A percentile compares a stretch with the other conserved stretches of the same genome.
phyloP scores from a whole-genome alignment of 441 rosid species.

The Gossypium schwendimanii region DNA sequence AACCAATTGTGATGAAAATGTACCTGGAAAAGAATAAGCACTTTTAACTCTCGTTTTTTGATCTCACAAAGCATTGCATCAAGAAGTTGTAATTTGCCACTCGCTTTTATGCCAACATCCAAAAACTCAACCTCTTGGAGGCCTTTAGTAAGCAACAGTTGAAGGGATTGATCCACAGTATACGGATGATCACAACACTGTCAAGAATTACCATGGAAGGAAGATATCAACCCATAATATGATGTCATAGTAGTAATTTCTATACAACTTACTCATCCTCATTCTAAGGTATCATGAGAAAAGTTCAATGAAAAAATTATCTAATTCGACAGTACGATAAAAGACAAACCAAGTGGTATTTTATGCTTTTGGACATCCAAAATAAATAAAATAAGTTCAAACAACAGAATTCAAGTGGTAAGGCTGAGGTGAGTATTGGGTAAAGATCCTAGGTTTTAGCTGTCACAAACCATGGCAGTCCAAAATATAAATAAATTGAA shows the following conservation, averaged over 20 bases:
- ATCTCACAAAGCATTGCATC: conserved; percentile 64
- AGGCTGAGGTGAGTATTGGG: neutral
- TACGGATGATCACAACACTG: conserved; percentile 98
- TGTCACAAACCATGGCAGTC: neutral
- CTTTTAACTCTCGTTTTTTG: conserved; percentile 51
- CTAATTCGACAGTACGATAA: neutral
- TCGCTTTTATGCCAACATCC: conserved; percentile 79
- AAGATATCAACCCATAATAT: conserved; percentile 7
- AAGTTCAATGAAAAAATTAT: neutral
- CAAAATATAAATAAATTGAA: neutral
- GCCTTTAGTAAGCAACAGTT: conserved; percentile 31
- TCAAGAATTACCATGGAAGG: conserved; percentile 21
- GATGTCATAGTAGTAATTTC: neutral
- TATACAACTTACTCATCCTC: neutral
- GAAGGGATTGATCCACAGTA: conserved; percentile 43
- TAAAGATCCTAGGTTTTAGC: conserved; percentile 1
- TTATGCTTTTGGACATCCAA: neutral
- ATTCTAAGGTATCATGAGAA: neutral
- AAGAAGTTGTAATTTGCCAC: conserved; percentile 81
- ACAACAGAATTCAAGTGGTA: neutral
- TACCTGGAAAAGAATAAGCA: conserved; percentile 87
- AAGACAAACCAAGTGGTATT: neutral
- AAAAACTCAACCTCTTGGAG: conserved; percentile 32
- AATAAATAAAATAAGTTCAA: neutral
- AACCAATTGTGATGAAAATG: neutral